Conservation (phyloP, 805 yeast species). For the Candida ponderosae region DNA sequence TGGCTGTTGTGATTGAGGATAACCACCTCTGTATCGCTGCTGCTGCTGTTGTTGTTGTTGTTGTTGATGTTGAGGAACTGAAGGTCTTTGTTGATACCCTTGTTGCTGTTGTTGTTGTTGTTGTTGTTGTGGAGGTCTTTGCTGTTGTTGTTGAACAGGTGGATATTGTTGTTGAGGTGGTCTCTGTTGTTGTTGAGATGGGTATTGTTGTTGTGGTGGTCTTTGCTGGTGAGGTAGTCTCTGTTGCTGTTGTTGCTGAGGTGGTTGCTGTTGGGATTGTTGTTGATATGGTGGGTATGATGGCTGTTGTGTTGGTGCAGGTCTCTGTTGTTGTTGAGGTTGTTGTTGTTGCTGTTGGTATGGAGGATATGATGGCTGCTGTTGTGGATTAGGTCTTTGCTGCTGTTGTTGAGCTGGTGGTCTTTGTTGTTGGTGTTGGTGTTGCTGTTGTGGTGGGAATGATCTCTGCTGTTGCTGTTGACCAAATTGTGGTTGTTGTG, state of each 20-base stretch:
- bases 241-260: neutral
- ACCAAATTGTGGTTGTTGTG: slow-evolving; percentile 5
- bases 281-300: neutral
- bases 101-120: neutral
- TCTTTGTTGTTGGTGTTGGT: slow-evolving; percentile 1
- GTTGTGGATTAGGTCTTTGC: slow-evolving; percentile 3
- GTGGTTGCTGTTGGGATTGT: neutral
- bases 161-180: neutral
- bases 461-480: slow-evolving; percentile 5
- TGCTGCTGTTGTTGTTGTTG: slow-evolving; percentile 7
- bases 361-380: neutral
- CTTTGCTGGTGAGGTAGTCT: neutral
- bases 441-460: slow-evolving; percentile 6
- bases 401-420: slow-evolving; percentile 1
- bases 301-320: neutral
- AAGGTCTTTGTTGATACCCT: neutral
- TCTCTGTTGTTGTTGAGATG: neutral
- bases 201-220: neutral
- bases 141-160: neutral
- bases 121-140: slow-evolving; percentile 2
- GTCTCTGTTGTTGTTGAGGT: neutral
- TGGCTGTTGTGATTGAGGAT: too few relatives aligned
- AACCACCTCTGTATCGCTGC: too few relatives aligned
- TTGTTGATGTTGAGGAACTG: slow-evolving; percentile 2
- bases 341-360: neutral